phyloP scores from a whole-genome alignment of 2,329 filamentous ascomycete species.

The Torrubiellomyces zombiae region DNA sequence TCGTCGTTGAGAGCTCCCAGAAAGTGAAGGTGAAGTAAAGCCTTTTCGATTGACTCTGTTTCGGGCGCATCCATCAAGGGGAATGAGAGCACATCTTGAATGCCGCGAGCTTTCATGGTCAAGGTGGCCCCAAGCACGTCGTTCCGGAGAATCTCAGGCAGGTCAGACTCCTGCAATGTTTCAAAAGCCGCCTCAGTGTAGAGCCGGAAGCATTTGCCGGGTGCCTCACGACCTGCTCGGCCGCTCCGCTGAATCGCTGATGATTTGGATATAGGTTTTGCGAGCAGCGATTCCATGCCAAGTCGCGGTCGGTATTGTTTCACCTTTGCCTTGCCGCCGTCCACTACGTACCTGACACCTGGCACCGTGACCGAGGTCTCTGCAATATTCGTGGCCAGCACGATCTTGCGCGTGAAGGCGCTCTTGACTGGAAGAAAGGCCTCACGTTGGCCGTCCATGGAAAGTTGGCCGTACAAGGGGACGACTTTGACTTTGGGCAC shows the following conservation, averaged over 20 bases:
- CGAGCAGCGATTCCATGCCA: conserved; percentile 77
- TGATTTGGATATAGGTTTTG: conserved; percentile 82
- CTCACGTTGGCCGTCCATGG: conserved; percentile 69
- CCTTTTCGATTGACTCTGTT: conserved; percentile 62
- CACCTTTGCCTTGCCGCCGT: conserved; percentile 85
- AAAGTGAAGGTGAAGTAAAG: conserved; percentile 61
- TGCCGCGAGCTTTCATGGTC: conserved; percentile 83
- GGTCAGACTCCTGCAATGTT: conserved; percentile 52
- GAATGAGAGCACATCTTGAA: conserved; percentile 67
- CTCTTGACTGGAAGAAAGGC: conserved; percentile 65
- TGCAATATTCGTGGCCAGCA: conserved; percentile 93
- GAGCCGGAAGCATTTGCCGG: conserved; percentile 76
- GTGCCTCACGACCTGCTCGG: conserved; percentile 80
- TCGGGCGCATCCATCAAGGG: conserved; percentile 74
- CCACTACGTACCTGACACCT: conserved; percentile 79
- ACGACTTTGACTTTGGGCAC: conserved; percentile 57
- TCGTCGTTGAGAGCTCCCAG: conserved; percentile 59
- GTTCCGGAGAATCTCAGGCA: conserved; percentile 79
- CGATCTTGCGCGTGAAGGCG: conserved; percentile 67
- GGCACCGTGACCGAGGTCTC: conserved; percentile 95
- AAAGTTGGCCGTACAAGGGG: conserved; percentile 79
- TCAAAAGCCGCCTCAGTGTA: conserved; percentile 71
- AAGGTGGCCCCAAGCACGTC: conserved; percentile 75
- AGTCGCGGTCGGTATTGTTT: conserved; percentile 77
- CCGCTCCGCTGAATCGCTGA: conserved; percentile 84